Percentiles rank a stretch among this genome's conserved stretches.
Conservation (phyloP, 208 protist species). For the Leishmania turanica region DNA sequence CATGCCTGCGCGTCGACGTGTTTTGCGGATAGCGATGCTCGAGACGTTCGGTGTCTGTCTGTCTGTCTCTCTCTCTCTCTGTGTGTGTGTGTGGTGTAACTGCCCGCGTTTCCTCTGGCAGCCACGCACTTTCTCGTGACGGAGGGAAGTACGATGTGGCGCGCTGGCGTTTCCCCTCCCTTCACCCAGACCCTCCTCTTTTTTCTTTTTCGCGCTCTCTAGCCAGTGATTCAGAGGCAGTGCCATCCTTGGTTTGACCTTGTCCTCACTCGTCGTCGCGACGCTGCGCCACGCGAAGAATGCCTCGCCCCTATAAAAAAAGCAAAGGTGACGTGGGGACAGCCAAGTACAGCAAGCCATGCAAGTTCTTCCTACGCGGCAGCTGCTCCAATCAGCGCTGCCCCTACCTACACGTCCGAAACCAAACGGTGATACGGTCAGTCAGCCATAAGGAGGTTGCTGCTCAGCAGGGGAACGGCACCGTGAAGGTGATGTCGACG, state of each 20-base stretch:
- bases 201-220: not conserved
- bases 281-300: not conserved
- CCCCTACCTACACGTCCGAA: constrained; percentile 71
- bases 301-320: constrained; percentile 75
- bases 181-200: not conserved
- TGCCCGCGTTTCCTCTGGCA: not conserved
- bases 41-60: not conserved
- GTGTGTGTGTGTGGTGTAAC: not conserved
- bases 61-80: not conserved
- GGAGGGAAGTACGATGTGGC: not conserved
- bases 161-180: not conserved
- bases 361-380: constrained; percentile 73
- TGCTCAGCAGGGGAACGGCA: constrained; percentile 13
- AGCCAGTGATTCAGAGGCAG: not conserved
- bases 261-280: not conserved
- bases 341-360: constrained; percentile 44
- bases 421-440: constrained; percentile 36
- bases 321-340: constrained; percentile 34
- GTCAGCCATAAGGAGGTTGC: constrained; percentile 16
- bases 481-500: constrained; percentile 55
- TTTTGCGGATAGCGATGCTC: not conserved
- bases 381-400: constrained; percentile 75
- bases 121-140: not conserved
- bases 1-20: not conserved
- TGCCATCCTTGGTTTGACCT: not conserved